Conservation (phyloP, 257 asterid genomes). For the Capsicum baccatum region DNA sequence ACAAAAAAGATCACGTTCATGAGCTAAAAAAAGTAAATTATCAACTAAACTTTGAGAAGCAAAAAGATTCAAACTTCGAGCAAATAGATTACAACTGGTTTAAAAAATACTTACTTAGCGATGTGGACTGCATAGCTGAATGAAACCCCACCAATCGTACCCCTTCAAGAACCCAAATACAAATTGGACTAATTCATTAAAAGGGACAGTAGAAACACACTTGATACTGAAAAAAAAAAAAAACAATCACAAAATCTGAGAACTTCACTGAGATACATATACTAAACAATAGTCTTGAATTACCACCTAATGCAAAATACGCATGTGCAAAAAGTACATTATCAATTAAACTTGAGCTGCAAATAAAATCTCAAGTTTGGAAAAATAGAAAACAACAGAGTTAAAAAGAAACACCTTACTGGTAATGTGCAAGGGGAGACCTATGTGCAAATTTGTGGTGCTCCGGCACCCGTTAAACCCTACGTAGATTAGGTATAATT, state of each 20-base stretch:
- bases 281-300: slow-evolving; percentile 7
- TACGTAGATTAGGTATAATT: too few relatives aligned
- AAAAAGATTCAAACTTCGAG: slow-evolving; percentile 7
- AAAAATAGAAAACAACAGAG: neutral
- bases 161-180: slow-evolving; percentile 23
- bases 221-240: neutral
- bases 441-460: too few relatives aligned
- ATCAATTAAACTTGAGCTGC: neutral
- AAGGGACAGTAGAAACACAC: slow-evolving; percentile 3
- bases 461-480: too few relatives aligned
- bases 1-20: neutral
- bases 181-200: slow-evolving; percentile 12
- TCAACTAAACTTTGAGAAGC: neutral
- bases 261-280: slow-evolving; percentile 13
- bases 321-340: neutral
- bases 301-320: neutral
- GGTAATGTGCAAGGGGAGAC: neutral
- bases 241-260: neutral
- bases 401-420: neutral
- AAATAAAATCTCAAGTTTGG: neutral
- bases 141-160: neutral
- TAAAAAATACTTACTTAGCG: neutral
- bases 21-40: too few relatives aligned
- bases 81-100: neutral
- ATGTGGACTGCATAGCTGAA: slow-evolving; percentile 4